phyloP scores from a whole-genome alignment of 2,329 filamentous ascomycete species.

The Xylariaceae sp. region DNA sequence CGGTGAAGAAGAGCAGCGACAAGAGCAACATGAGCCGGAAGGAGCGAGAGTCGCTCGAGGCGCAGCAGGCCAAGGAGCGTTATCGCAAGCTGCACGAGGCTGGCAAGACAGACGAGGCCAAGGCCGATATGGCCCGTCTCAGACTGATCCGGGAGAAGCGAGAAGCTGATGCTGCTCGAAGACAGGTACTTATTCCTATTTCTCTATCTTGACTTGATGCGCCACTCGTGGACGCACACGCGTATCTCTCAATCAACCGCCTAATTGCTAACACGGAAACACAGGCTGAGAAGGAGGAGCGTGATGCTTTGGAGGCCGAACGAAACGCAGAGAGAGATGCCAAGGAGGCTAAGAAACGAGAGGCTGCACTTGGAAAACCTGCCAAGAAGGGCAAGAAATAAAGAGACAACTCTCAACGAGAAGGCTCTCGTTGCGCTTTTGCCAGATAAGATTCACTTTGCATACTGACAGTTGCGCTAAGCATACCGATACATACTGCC shows the following conservation, averaged over 20 bases:
- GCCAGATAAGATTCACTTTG: background rate
- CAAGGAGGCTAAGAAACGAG: constrained; percentile 53
- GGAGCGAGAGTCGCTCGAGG: constrained; percentile 73
- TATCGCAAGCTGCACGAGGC: constrained; percentile 90
- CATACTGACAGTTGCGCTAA: background rate
- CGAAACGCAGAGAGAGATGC: constrained; percentile 50
- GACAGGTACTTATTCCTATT: constrained; percentile 57
- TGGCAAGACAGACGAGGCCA: constrained; percentile 95
- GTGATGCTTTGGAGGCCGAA: constrained; percentile 46
- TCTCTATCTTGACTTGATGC: background rate
- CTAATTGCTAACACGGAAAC: constrained; percentile 20
- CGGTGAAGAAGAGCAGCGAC: constrained; percentile 50
- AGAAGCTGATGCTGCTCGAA: constrained; percentile 75
- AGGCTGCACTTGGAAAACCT: constrained; percentile 44
- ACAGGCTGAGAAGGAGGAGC: constrained; percentile 57
- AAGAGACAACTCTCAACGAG: background rate
- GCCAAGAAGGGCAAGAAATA: constrained; percentile 44
- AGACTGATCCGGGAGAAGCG: constrained; percentile 80
- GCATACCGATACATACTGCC: no score
- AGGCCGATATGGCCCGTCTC: constrained; percentile 81
- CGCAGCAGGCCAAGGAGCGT: constrained; percentile 80
- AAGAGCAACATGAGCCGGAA: constrained; percentile 49
- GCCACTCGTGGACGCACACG: background rate
- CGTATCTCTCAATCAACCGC: background rate
- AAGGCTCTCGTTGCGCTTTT: background rate